Evolutionary conservation across 2,329 filamentous ascomycete species (phyloP), one percentile per base, ranked within the genome.

Genomic region (Coniochaeta pulveracea): DNA sequence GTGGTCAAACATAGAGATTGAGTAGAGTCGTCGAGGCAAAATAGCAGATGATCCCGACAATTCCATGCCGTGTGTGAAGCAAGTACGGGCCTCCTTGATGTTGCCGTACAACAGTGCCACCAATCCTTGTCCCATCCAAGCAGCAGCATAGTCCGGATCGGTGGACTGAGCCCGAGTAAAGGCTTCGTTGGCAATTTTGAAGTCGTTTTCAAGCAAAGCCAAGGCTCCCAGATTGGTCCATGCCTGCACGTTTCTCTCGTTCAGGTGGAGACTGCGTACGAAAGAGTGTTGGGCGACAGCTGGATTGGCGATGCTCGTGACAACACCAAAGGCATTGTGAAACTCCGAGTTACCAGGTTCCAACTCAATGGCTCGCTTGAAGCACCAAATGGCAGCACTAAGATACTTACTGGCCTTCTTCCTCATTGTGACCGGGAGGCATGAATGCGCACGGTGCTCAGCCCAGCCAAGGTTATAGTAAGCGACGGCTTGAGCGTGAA

Each of bases 381-480:
- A 96, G 47, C 85, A 91, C 35, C 79, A 72, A 41, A 96, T 80
- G 2, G 91, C 74, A 6, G 86, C 79, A 52, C 81, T 88, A 29
- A 91, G 64, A 44, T 85, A 86, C 43, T 69, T 70, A 48, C 75
- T 70, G 12, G 68, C 64, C 47, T 69, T 80, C 47, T 75, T 76
- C 22, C 59, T 61, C 29, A 67, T 47, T 3, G 56, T 50, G 2
- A 53, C 51, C 22, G 68, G 69, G 14, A 85, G 62, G 47, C 76
- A 84, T 9, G 66, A 61, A 49, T 93, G 84, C 1, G 86, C 83
- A 27, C 80, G 74, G 50, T 91, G 76, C 53, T 98, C 91, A 2
- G 85, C 83, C 84, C 88, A 96, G 26, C 91, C 91, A 12, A 98
- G 64, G 48, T 98, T 98, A 57, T 94, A 98, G 69, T 89, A 91